Evolutionary conservation across 2,329 filamentous ascomycete genomes (phyloP), one percentile per base, ranked within the genome.

Genomic region (Epichloe festucae): DNA sequence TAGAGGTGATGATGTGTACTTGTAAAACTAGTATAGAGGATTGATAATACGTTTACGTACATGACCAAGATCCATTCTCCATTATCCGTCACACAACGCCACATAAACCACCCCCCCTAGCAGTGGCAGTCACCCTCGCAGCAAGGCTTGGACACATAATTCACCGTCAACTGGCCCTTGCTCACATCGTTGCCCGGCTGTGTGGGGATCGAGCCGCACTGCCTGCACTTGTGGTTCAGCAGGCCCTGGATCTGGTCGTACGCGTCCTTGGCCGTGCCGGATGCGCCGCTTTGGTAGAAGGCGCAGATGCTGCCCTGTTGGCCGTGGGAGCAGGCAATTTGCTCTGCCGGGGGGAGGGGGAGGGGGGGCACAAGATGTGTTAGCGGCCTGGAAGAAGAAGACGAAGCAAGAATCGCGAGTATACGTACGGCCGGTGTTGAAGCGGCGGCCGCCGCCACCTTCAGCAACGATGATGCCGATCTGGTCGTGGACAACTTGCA

Each of bases 111-210:
- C 8, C 36, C 5, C 3, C 36, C 4, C 35, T 31, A 50, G 40
- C 54, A 55, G 31, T 46, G 40, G 49, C 57, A 58, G 49, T 54
- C 50, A 0, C 55, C 55, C 15, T 51, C 31, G 46, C 54, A 58
- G 49, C 57, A 57, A 11, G 57, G 49, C 5, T 47, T 53, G 4
- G 42, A 42, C 34, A 57, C 54, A 43, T 47, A 49, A 23, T 58
- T 57, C 39, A 58, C 55, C 5, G 57, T 58, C 17, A 57, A 36
- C 48, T 57, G 36, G 12, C 57, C 55, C 49, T 53, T 57, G 35
- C 45, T 50, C 3, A 57, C 57, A 52, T 57, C 52, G 27, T 58
- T 56, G 1, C 55, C 57, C 1, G 54, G 53, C 21, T 56, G 39
- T 5, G 55, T 57, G 11, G 56, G 56, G 40, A 52, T 55, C 36